These are phyloP conservation scores for Aspergillus nanangensis DNA, from an alignment of 495 filamentous ascomycete genomes.

Conservation along the genomic window DNA sequence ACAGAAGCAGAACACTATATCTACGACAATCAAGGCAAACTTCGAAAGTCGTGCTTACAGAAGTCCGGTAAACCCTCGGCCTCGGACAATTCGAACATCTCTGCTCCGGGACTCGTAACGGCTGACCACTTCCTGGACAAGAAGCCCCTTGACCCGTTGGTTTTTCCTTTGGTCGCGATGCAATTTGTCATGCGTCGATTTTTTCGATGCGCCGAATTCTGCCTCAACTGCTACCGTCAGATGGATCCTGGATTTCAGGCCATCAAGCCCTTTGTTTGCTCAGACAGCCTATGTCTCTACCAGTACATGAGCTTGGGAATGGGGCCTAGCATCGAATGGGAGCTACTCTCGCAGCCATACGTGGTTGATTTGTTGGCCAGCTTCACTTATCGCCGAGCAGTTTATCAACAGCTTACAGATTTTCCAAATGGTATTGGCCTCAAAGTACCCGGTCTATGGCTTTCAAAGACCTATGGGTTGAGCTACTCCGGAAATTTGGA, in stretches of 20 bases:
- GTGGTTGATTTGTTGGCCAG: constrained; percentile 85
- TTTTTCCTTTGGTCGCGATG: constrained; percentile 70
- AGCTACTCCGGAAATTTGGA: constrained; percentile 19
- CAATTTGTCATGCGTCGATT: constrained; percentile 79
- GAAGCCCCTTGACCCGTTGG: constrained; percentile 23
- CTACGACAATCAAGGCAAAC: constrained; percentile 36
- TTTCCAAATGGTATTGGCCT: constrained; percentile 67
- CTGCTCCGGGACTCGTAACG: constrained; percentile 28
- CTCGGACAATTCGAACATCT: constrained; percentile 23
- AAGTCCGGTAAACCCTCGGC: constrained; percentile 12
- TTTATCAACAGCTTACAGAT: constrained; percentile 40
- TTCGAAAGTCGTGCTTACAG: no score
- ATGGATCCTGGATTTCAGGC: constrained; percentile 70
- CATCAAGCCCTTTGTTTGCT: constrained; percentile 90
- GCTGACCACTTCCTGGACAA: constrained; percentile 48
- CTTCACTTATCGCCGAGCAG: constrained; percentile 68
- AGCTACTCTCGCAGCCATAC: constrained; percentile 72
- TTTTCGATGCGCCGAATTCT: constrained; percentile 81
- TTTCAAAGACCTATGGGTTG: not conserved
- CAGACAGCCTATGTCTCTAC: constrained; percentile 72
- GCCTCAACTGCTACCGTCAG: constrained; percentile 77
- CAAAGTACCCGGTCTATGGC: constrained; percentile 48
- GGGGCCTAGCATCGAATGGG: constrained; percentile 79
- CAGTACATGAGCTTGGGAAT: constrained; percentile 90
- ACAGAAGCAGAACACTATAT: constrained; percentile 61